These are phyloP conservation scores for Vitis labrusca DNA, from an alignment of 164 flowering plant genomes.

Conservation along the genomic window DNA sequence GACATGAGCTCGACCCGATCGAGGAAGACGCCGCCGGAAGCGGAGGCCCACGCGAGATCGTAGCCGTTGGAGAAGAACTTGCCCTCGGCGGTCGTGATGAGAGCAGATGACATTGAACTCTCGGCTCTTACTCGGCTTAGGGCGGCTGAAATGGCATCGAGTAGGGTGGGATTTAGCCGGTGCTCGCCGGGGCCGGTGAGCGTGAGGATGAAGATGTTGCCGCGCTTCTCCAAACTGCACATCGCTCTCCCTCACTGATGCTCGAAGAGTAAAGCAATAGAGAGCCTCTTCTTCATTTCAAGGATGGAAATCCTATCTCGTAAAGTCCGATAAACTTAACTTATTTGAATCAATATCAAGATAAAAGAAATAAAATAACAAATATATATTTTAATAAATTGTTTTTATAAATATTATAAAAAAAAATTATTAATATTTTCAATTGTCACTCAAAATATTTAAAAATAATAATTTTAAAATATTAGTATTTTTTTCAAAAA, in stretches of 20 bases:
- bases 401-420: no score
- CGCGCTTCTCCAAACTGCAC: constrained; percentile 39
- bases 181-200: constrained; percentile 50
- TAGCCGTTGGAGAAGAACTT: constrained; percentile 88
- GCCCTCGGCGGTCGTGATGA: constrained; percentile 74
- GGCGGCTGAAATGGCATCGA: constrained; percentile 38
- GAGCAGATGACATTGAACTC: constrained; percentile 30
- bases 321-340: no score
- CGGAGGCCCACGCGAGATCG: constrained; percentile 67
- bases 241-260: not conserved
- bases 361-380: no score
- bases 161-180: constrained; percentile 45
- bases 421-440: no score
- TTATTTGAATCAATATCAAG: no score
- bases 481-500: no score
- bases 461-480: no score
- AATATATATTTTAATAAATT: no score
- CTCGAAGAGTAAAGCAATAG: no score
- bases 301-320: no score
- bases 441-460: no score
- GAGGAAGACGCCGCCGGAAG: constrained; percentile 16
- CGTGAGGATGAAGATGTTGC: constrained; percentile 39
- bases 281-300: no score
- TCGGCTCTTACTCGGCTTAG: constrained; percentile 29
- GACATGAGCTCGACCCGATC: constrained; percentile 30